Evolutionary conservation across 2,329 filamentous ascomycete genomes (phyloP).

Genomic region (Aotearoamyces nothofagi): DNA sequence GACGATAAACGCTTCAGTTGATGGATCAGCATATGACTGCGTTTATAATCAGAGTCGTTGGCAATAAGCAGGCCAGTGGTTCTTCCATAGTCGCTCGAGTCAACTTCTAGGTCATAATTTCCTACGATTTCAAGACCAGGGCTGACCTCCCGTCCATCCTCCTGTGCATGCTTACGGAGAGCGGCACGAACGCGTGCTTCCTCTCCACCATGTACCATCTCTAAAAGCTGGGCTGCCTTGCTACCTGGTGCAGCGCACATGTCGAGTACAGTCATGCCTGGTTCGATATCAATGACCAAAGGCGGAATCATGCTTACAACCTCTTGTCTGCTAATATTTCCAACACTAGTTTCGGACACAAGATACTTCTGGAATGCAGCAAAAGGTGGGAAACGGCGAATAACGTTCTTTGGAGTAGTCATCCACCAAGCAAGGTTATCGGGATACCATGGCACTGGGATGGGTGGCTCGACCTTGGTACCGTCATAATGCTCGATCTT

Average conservation of each 20-base stretch:
- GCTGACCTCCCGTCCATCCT: constrained; percentile 41
- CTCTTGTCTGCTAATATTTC: constrained; percentile 95
- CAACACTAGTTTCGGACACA: constrained; percentile 90
- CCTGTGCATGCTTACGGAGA: constrained; percentile 44
- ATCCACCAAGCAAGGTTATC: constrained; percentile 93
- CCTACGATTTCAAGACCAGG: constrained; percentile 29
- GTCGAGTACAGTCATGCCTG: constrained; percentile 86
- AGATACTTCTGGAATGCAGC: constrained; percentile 94
- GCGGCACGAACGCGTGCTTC: constrained; percentile 70
- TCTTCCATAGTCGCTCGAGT: constrained; percentile 62
- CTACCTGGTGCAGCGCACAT: constrained; percentile 94
- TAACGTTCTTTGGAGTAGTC: constrained; percentile 93
- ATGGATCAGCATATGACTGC: constrained; percentile 92
- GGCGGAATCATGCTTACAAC: constrained; percentile 98
- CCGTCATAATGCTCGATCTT: constrained; percentile 74
- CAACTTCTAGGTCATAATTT: constrained; percentile 34
- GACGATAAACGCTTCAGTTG: constrained; percentile 96
- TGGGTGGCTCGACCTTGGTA: constrained; percentile 64
- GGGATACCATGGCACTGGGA: constrained; percentile 80
- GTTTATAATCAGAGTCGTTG: constrained; percentile 94
- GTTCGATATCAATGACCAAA: constrained; percentile 76
- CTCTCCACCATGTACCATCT: constrained; percentile 87
- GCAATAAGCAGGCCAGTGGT: constrained; percentile 86
- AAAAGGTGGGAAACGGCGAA: constrained; percentile 88
- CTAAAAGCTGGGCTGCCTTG: constrained; percentile 89